A percentile compares a stretch with the other conserved stretches of the same genome.
Conservation (phyloP, 2,329 filamentous ascomycete genomes). For the Graphilbum sp. region DNA sequence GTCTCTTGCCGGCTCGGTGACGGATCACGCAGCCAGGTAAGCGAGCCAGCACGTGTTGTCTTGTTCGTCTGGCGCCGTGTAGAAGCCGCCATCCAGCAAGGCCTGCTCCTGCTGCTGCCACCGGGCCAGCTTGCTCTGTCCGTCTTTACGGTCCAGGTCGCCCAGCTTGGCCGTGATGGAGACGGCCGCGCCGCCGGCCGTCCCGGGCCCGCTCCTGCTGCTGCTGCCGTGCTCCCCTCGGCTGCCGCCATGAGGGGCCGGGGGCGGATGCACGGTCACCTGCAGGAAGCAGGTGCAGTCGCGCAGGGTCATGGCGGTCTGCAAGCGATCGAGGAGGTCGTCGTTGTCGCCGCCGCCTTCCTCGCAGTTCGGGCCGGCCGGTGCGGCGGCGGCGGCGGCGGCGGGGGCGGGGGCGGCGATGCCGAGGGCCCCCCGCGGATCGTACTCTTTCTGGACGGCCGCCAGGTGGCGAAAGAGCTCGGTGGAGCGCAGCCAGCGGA, state of each 20-base stretch:
- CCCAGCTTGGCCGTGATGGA: conserved; percentile 45
- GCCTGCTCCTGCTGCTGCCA: conserved; percentile 49
- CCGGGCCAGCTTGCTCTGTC: conserved; percentile 46
- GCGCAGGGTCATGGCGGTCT: conserved; percentile 62
- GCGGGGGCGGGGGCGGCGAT: neutral
- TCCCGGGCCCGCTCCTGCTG: neutral
- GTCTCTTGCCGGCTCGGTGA: too few species aligned
- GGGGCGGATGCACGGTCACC: conserved; percentile 19
- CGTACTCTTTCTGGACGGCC: conserved; percentile 16
- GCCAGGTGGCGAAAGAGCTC: conserved; percentile 26
- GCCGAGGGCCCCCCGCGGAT: conserved; percentile 10
- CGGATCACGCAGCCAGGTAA: neutral
- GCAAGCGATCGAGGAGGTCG: conserved; percentile 28
- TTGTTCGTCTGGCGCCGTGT: conserved; percentile 21
- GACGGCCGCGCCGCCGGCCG: conserved; percentile 1
- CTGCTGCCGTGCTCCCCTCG: conserved; percentile 39
- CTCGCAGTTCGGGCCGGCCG: too few species aligned
- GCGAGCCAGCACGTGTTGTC: conserved; percentile 12
- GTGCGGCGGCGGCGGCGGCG: too few species aligned
- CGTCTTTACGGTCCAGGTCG: conserved; percentile 64
- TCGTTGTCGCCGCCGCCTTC: neutral
- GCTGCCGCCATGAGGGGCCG: conserved; percentile 2
- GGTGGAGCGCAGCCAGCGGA: conserved; percentile 21
- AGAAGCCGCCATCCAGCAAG: conserved; percentile 54
- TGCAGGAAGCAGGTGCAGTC: conserved; percentile 64